A percentile compares a stretch with the other conserved stretches of the same genome.
Conservation (phyloP, 2,329 filamentous ascomycete species). For the Venturia effusa region DNA sequence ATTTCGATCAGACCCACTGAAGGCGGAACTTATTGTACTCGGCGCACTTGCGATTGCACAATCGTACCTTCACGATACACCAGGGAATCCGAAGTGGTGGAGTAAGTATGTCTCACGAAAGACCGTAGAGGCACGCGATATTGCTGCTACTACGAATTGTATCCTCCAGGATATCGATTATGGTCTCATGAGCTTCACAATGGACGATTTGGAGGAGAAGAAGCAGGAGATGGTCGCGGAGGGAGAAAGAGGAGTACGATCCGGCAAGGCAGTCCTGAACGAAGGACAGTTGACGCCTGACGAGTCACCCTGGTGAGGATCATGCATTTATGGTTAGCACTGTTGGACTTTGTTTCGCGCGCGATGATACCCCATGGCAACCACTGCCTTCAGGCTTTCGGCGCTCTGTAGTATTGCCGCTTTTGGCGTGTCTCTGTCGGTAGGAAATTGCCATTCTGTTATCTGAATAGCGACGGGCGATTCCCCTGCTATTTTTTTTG, state of each 20-base stretch:
- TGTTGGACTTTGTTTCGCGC: neutral
- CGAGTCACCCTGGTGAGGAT: neutral
- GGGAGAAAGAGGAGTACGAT: neutral
- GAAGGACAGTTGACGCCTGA: neutral
- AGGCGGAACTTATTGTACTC: slow-evolving; percentile 26
- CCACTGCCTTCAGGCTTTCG: neutral
- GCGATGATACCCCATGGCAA: neutral
- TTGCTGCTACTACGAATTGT: slow-evolving; percentile 23
- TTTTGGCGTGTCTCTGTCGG: neutral
- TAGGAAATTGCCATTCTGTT: neutral
- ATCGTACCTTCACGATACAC: slow-evolving; percentile 23
- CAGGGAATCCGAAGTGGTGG: slow-evolving; percentile 24
- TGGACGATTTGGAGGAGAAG: slow-evolving; percentile 22
- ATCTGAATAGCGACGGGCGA: neutral
- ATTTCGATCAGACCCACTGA: neutral
- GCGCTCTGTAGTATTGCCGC: neutral
- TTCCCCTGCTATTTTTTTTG: neutral
- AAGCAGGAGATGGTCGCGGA: slow-evolving; percentile 19
- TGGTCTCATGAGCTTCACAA: slow-evolving; percentile 23
- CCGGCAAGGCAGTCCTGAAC: neutral
- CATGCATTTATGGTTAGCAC: neutral
- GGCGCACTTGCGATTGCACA: slow-evolving; percentile 25
- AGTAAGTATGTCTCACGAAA: slow-evolving; percentile 18
- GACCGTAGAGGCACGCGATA: slow-evolving; percentile 20
- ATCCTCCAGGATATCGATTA: slow-evolving; percentile 28